Percentiles rank a stretch among this genome's conserved stretches.
phyloP scores from a whole-genome alignment of 2,329 filamentous ascomycete genomes.

The Fusarium chlamydosporum region DNA sequence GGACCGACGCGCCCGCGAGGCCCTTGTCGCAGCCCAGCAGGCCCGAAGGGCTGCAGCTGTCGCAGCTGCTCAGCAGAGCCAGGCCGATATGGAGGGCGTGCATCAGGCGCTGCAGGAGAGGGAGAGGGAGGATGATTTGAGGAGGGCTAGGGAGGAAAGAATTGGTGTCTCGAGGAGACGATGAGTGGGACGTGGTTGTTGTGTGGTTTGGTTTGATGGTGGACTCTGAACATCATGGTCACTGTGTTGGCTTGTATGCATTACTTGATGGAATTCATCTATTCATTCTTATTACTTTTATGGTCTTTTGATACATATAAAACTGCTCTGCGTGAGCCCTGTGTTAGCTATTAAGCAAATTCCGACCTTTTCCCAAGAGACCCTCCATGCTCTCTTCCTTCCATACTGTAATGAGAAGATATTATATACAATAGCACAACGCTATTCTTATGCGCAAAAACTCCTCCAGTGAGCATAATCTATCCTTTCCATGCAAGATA shows the following conservation, averaged over 20 bases:
- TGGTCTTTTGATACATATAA: constrained; percentile 34
- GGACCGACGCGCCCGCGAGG: constrained; percentile 67
- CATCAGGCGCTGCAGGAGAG: constrained; percentile 47
- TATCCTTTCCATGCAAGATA: constrained; percentile 74
- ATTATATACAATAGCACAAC: constrained; percentile 25
- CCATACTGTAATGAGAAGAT: not conserved
- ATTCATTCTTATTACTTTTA: constrained; percentile 33
- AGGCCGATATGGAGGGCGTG: constrained; percentile 51
- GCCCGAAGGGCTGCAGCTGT: constrained; percentile 49
- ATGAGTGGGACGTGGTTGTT: constrained; percentile 8
- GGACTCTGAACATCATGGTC: not conserved
- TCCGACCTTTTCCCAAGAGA: constrained; percentile 16
- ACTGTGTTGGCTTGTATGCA: not conserved
- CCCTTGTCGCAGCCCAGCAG: constrained; percentile 54
- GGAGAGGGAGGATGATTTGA: constrained; percentile 49
- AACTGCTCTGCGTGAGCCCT: constrained; percentile 36
- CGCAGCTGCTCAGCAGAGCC: constrained; percentile 39
- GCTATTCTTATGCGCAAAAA: constrained; percentile 7
- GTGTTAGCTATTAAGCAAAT: constrained; percentile 21
- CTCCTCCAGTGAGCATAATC: constrained; percentile 1
- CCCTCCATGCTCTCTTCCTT: not conserved
- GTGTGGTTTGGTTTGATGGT: not conserved
- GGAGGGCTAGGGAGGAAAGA: constrained; percentile 57
- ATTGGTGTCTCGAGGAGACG: constrained; percentile 54
- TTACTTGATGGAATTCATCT: constrained; percentile 10